A percentile compares a stretch with the other conserved stretches of the same genome.
Evolutionary conservation across 306 rosid species (phyloP).

Genomic region (Cucumis sativus): Cucumber_9930_V3 NC_026658.2:1042501-1043000

Average conservation of each 20-base stretch:
- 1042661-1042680: constrained; percentile 8
- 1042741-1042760: background rate
- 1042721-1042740: background rate
- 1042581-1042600: constrained; percentile 32
- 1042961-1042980: too few relatives aligned
- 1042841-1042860: too few relatives aligned
- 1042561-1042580: constrained; percentile 43
- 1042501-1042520: constrained; percentile 49
- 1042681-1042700: background rate
- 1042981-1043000: too few relatives aligned
- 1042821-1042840: too few relatives aligned
- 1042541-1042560: constrained; percentile 47
- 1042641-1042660: constrained; percentile 32
- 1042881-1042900: too few relatives aligned
- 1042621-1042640: constrained; percentile 33
- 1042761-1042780: background rate
- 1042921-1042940: too few relatives aligned
- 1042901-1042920: too few relatives aligned
- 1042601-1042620: constrained; percentile 53
- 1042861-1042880: too few relatives aligned
- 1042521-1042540: constrained; percentile 61
- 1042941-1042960: too few relatives aligned
- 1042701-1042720: background rate
- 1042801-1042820: too few relatives aligned
- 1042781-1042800: too few relatives aligned